These are phyloP conservation scores for Rubroshorea leprosula DNA, from an alignment of 345 rosid genomes.

Conservation along the genomic window DNA sequence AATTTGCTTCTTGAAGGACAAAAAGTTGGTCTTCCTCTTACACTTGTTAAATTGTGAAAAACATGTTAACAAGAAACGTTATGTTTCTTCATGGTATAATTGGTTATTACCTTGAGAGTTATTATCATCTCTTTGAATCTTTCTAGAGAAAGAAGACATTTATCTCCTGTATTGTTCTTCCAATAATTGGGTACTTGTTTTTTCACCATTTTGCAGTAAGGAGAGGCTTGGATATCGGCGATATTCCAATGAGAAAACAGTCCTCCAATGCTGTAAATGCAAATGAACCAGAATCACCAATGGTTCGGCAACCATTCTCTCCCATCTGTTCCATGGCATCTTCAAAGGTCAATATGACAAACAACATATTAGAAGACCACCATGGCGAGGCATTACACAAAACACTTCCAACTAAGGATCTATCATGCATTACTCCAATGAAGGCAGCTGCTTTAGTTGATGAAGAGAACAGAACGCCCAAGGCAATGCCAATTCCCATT, in stretches of 20 bases:
- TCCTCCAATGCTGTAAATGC: slow-evolving; percentile 42
- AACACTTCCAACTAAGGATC: slow-evolving; percentile 18
- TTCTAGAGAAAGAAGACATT: background rate
- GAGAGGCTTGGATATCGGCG: slow-evolving; percentile 69
- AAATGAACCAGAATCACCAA: slow-evolving; percentile 53
- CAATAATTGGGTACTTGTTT: background rate
- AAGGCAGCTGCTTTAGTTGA: slow-evolving; percentile 32
- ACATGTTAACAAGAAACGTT: no score
- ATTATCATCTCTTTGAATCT: no score
- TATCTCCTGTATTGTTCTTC: background rate
- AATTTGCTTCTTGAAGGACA: no score
- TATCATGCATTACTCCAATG: slow-evolving; percentile 43
- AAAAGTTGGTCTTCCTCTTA: background rate
- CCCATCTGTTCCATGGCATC: no score
- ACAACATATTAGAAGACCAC: background rate
- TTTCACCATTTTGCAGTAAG: slow-evolving; percentile 31
- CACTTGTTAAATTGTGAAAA: background rate
- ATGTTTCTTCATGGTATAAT: no score
- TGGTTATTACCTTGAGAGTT: no score
- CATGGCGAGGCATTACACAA: no score
- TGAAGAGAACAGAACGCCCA: slow-evolving; percentile 68
- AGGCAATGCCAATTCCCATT: slow-evolving; percentile 41
- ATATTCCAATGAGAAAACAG: slow-evolving; percentile 50
- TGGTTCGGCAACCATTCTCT: slow-evolving; percentile 81
- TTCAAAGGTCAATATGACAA: slow-evolving; percentile 40